Evolutionary conservation across 1,284 basidiomycete species (phyloP).

Genomic region (Psilocybe mexicana): DNA sequence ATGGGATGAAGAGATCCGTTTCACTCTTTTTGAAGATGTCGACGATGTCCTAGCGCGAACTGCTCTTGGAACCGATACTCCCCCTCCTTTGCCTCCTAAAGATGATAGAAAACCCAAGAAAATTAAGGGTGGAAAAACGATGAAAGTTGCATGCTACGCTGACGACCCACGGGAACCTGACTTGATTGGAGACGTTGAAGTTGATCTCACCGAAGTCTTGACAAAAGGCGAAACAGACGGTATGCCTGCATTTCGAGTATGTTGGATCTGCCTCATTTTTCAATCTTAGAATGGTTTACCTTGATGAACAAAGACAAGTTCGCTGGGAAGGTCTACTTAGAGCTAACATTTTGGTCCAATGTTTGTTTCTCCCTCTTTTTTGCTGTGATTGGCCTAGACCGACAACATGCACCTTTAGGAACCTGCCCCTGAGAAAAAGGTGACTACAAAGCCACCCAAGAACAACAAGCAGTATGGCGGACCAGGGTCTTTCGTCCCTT

Average conservation of each 20-base stretch:
- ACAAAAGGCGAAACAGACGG: slow-evolving; percentile 97
- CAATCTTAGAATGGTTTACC: slow-evolving; percentile 87
- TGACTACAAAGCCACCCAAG: slow-evolving; percentile 48
- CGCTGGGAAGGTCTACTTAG: slow-evolving; percentile 90
- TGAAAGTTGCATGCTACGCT: slow-evolving; percentile 89
- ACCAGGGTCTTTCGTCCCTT: slow-evolving; percentile 70
- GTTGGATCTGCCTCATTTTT: not conserved
- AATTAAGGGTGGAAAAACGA: slow-evolving; percentile 72
- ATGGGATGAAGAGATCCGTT: slow-evolving; percentile 98
- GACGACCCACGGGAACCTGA: slow-evolving; percentile 96
- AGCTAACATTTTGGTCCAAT: slow-evolving; percentile 95
- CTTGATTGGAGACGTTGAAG: slow-evolving; percentile 88
- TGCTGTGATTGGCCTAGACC: slow-evolving; percentile 5
- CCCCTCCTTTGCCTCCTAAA: slow-evolving; percentile 65
- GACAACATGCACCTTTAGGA: slow-evolving; percentile 46
- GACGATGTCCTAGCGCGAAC: slow-evolving; percentile 62
- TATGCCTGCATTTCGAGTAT: slow-evolving; percentile 41
- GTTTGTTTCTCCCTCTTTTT: slow-evolving; percentile 49
- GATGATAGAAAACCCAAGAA: slow-evolving; percentile 48
- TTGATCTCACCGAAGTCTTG: slow-evolving; percentile 88
- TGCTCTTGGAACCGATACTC: slow-evolving; percentile 49
- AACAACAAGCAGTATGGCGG: slow-evolving; percentile 70
- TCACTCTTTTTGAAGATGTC: slow-evolving; percentile 83
- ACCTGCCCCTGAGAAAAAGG: slow-evolving; percentile 71
- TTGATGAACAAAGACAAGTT: slow-evolving; percentile 90